These are phyloP conservation scores for Gastrodia elata DNA, from an alignment of 106 monocot species.

Conservation along the genomic window DNA sequence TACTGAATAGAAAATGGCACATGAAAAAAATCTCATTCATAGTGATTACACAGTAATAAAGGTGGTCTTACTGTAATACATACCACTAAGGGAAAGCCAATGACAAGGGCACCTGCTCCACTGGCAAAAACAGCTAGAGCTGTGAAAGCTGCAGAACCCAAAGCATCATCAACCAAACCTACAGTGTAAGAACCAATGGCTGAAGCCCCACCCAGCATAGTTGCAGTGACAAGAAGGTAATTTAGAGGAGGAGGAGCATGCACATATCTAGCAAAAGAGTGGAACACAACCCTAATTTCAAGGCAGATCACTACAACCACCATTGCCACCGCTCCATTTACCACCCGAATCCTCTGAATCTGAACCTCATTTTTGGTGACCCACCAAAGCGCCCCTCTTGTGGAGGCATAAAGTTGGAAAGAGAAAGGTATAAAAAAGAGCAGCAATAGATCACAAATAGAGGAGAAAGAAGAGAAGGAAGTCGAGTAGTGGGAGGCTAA, in stretches of 20 bases:
- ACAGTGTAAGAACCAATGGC: slow-evolving; percentile 60
- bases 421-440: slow-evolving; percentile 85
- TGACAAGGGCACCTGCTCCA: slow-evolving; percentile 74
- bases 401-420: slow-evolving; percentile 87
- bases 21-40: background rate
- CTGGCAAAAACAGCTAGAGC: slow-evolving; percentile 53
- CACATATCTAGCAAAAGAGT: slow-evolving; percentile 76
- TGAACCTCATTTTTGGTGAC: slow-evolving; percentile 52
- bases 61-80: background rate
- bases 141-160: slow-evolving; percentile 61
- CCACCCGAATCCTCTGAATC: slow-evolving; percentile 51
- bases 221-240: slow-evolving; percentile 84
- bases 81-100: slow-evolving; percentile 85
- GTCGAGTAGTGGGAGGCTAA: slow-evolving; percentile 61
- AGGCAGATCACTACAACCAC: slow-evolving; percentile 69
- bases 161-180: slow-evolving; percentile 68
- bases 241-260: slow-evolving; percentile 89
- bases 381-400: slow-evolving; percentile 92
- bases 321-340: slow-evolving; percentile 83
- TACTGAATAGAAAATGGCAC: too few relatives aligned
- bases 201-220: slow-evolving; percentile 76
- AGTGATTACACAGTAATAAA: background rate
- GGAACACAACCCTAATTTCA: slow-evolving; percentile 94
- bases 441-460: slow-evolving; percentile 60
- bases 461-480: slow-evolving; percentile 46